phyloP scores from a whole-genome alignment of 176 grass and related monocot species.

The Lolium rigidum region DNA sequence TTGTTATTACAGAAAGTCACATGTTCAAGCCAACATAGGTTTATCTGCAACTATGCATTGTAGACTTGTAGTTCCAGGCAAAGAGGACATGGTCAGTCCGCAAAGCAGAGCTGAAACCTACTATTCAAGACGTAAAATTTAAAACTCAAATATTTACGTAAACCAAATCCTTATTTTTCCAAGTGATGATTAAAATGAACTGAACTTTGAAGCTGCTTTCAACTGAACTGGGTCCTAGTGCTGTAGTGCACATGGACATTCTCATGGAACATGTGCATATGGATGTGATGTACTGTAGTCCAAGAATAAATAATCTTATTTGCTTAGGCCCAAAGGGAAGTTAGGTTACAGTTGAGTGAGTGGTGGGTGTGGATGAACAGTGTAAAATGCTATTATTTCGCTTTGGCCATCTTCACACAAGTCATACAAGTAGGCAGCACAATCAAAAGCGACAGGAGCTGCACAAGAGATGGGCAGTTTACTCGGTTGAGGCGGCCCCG shows the following conservation, averaged over 20 bases:
- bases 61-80: neutral
- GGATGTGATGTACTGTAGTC: constrained; percentile 3
- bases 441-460: neutral
- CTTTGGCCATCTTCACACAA: neutral
- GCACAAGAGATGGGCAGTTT: neutral
- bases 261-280: neutral
- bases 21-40: constrained; percentile 1
- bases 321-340: neutral
- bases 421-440: neutral
- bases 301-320: neutral
- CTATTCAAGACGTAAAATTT: neutral
- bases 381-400: neutral
- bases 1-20: neutral
- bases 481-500: constrained; percentile 90
- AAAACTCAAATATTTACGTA: neutral
- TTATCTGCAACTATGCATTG: neutral
- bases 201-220: neutral
- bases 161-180: neutral
- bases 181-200: neutral
- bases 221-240: neutral
- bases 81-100: neutral
- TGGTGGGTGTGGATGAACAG: neutral
- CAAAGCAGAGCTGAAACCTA: neutral
- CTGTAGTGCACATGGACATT: neutral
- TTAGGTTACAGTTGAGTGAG: neutral